Evolutionary conservation across 768 basidiomycete species (phyloP).

Genomic region (Nevesoporus exiguus): DNA sequence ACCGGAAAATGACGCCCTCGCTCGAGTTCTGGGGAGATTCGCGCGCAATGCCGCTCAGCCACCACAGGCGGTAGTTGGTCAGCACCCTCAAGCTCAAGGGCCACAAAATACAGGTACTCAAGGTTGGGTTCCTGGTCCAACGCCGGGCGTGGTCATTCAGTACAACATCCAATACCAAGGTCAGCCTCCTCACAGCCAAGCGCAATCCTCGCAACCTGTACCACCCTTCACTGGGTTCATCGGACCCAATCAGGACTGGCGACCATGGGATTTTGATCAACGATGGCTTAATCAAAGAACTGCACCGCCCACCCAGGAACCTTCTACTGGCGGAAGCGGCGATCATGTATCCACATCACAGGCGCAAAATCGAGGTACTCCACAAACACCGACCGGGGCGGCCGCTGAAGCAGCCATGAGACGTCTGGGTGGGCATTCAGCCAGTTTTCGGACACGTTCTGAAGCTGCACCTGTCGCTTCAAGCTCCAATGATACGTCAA

Average conservation of each 20-base stretch:
- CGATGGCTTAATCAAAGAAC: conserved; percentile 26
- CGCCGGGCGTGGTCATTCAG: conserved; percentile 53
- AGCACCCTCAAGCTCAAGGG: conserved; percentile 28
- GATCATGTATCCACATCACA: conserved; percentile 7
- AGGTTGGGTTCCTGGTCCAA: conserved; percentile 35
- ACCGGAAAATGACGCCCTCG: conserved; percentile 36
- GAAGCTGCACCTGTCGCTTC: conserved; percentile 7
- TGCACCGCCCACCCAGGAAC: conserved; percentile 6
- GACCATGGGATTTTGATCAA: conserved; percentile 51
- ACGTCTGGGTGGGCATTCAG: conserved; percentile 33
- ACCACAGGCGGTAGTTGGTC: conserved; percentile 31
- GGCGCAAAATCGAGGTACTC: conserved; percentile 3
- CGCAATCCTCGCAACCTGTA: conserved; percentile 35
- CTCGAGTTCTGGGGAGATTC: conserved; percentile 45
- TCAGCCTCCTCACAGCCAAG: conserved; percentile 35
- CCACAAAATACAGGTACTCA: conserved; percentile 33
- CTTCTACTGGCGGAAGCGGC: conserved; percentile 1
- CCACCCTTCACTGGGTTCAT: conserved; percentile 61
- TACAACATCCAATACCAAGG: conserved; percentile 62
- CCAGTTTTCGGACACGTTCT: conserved; percentile 1
- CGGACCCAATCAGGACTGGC: conserved; percentile 64
- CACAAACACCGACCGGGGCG: conserved; percentile 43
- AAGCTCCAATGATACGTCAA: conserved; percentile 6
- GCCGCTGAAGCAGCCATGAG: conserved; percentile 68
- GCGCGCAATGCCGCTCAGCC: conserved; percentile 52